Base-by-base conservation (phyloP, 2,329 filamentous ascomycete genomes). In the Tetracladium maxilliforme region DNA sequence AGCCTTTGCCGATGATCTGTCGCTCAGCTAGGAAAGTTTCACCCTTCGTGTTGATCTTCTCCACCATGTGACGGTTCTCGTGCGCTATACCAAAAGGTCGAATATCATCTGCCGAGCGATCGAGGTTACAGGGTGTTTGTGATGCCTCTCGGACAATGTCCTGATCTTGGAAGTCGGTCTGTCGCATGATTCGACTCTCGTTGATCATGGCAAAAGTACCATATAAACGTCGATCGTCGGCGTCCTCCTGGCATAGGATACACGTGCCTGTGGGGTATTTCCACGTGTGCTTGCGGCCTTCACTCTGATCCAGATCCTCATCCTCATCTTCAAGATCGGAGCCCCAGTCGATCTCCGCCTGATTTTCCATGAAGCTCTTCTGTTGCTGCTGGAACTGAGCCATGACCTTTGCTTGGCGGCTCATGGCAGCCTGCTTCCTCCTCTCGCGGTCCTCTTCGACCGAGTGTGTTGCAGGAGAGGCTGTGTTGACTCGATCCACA, bases 361-460 rank as follows among this genome's bases (percentile, higher is more conserved):
- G 86, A 35, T 77, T 90, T 29, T 82, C 78, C 54, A 98, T 58
- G 52, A 98, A 98, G 40, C 72, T 90, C 51, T 92, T 87, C 46
- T 95, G 92, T 44, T 98, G 87, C 44, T 93, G 79, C 47, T 95
- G 90, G 52, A 98, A 94, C 44, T 94, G 84, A 3, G 86, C 90
- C 86, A 98, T 94, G 16, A 98, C 83, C 42, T 73, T 79, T 3
- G 86, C 86, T 49, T 95, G 86, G 13, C 90, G 72, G 39, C 84
- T 87, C 20, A 86, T 54, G 1, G 90, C 90, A 26, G 87, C 81
- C 49, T 80, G 79, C 61, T 94, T 98, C 58, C 87, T 93, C 32
- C 71, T 59, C 47, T 87, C 80, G 10, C 70, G 67, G 42, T 87
- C 80, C 36, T 77, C 77, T 29, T 58, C 54, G 17, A 60, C 56